Evolutionary conservation across 1,139 yeast genomes (phyloP).

Genomic region (Yamadazyma pseudoaaseri): DNA sequence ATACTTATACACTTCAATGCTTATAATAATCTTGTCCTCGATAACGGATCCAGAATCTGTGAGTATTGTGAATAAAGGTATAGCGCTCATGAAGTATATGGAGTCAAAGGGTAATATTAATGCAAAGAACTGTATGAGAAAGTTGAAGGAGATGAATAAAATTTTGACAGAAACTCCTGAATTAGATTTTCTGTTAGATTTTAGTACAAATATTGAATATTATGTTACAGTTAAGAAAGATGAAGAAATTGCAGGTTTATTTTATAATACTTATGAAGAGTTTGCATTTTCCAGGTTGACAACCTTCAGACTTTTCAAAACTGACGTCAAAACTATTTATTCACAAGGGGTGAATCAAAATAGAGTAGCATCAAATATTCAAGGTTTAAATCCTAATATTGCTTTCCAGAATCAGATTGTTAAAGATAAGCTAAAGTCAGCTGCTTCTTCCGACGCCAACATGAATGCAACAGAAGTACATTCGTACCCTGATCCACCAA

Average conservation of each 20-base stretch:
- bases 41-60: conserved; percentile 26
- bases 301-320: conserved; percentile 8
- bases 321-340: not conserved
- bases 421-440: conserved; percentile 1
- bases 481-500: not conserved
- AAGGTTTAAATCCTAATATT: conserved; percentile 8
- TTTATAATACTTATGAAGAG: conserved; percentile 16
- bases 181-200: conserved; percentile 18
- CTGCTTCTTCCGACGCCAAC: conserved; percentile 1
- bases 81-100: conserved; percentile 38
- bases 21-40: conserved; percentile 40
- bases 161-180: conserved; percentile 21
- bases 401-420: conserved; percentile 4
- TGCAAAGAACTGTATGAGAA: conserved; percentile 30
- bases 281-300: conserved; percentile 9
- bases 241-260: conserved; percentile 10
- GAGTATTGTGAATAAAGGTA: conserved; percentile 30
- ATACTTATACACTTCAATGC: conserved; percentile 44
- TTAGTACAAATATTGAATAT: conserved; percentile 16
- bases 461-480: not conserved
- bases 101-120: conserved; percentile 42
- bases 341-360: not conserved
- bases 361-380: conserved; percentile 1
- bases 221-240: conserved; percentile 5
- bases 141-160: conserved; percentile 21